These are phyloP conservation scores for Lippia alba DNA, from an alignment of 305 asterid genomes.

Conservation along the genomic window DNA sequence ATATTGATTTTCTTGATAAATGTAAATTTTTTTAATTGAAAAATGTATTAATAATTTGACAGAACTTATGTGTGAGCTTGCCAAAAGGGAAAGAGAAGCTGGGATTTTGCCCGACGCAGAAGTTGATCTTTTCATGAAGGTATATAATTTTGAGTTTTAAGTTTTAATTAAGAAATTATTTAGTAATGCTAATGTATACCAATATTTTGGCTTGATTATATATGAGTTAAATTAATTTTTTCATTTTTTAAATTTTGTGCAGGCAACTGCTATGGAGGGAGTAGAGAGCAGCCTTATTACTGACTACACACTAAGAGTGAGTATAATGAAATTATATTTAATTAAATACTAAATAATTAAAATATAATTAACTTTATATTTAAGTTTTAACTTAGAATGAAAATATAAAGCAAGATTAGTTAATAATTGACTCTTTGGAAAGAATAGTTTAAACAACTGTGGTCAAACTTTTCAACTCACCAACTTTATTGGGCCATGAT, in stretches of 20 bases:
- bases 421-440: too few relatives aligned
- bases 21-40: not conserved
- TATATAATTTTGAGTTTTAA: conserved; percentile 10
- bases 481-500: conserved; percentile 6
- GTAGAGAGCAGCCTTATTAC: conserved; percentile 76
- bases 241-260: conserved; percentile 4
- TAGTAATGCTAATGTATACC: too few relatives aligned
- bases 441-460: too few relatives aligned
- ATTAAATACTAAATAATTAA: not conserved
- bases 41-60: not conserved
- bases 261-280: conserved; percentile 96
- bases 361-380: not conserved
- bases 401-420: too few relatives aligned
- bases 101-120: conserved; percentile 92
- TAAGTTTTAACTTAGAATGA: too few relatives aligned
- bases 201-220: conserved; percentile 1
- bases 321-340: not conserved
- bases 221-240: not conserved
- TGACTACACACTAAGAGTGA: conserved; percentile 77
- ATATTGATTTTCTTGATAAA: not conserved
- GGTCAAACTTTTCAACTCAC: too few relatives aligned
- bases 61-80: conserved; percentile 89
- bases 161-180: conserved; percentile 10
- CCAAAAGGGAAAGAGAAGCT: conserved; percentile 86
- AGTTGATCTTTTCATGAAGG: conserved; percentile 96